phyloP scores from a whole-genome alignment of 1,284 basidiomycete genomes.

The Sanghuangporus weigelae region DNA sequence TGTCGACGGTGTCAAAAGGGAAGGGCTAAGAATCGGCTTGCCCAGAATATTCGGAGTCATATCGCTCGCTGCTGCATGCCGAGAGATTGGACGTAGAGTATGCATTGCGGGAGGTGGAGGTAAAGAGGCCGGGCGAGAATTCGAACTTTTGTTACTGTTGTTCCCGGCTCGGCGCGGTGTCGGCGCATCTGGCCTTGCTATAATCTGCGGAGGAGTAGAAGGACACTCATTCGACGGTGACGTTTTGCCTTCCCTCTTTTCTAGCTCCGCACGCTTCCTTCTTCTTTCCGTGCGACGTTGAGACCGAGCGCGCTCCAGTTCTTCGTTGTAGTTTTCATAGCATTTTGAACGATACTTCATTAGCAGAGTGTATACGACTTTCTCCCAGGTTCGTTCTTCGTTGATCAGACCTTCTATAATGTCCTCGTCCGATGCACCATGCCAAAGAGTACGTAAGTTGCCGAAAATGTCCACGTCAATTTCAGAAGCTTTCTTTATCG shows the following conservation, averaged over 20 bases:
- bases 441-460: slow-evolving; percentile 91
- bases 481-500: slow-evolving; percentile 52
- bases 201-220: slow-evolving; percentile 27
- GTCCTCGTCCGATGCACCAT: slow-evolving; percentile 64
- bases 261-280: slow-evolving; percentile 18
- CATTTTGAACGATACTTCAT: slow-evolving; percentile 71
- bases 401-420: slow-evolving; percentile 65
- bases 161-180: slow-evolving; percentile 49
- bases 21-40: slow-evolving; percentile 1
- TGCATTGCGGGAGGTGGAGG: slow-evolving; percentile 3
- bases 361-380: slow-evolving; percentile 86
- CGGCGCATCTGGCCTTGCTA: slow-evolving; percentile 52
- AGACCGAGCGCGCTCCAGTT: slow-evolving; percentile 41
- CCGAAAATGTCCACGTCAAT: slow-evolving; percentile 89
- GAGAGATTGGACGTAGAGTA: neutral
- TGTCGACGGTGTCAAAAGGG: slow-evolving; percentile 20
- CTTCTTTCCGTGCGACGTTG: slow-evolving; percentile 29
- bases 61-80: neutral
- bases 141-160: slow-evolving; percentile 22
- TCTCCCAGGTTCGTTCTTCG: slow-evolving; percentile 80
- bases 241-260: slow-evolving; percentile 8
- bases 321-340: slow-evolving; percentile 63
- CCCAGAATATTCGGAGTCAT: neutral
- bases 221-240: slow-evolving; percentile 8
- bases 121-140: slow-evolving; percentile 17